Evolutionary conservation across 495 filamentous ascomycete genomes (phyloP).

Genomic region (Podospora bellae-mahoneyi): DNA sequence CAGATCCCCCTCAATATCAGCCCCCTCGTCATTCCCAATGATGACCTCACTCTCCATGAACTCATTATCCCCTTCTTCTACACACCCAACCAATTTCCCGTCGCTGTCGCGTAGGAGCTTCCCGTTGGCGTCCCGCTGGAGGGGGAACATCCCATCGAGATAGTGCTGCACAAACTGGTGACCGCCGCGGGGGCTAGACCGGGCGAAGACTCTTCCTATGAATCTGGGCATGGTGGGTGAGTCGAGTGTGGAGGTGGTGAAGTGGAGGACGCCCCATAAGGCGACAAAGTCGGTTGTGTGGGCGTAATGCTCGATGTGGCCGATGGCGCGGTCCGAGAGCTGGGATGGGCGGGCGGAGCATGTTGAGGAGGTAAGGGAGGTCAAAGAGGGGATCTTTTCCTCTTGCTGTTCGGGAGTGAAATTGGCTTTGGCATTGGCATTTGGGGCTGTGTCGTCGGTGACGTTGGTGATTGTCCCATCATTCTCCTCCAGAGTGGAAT

Average conservation of each 20-base stretch:
- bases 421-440: not conserved
- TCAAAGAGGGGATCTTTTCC: not conserved
- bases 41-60: slow-evolving; percentile 58
- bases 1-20: slow-evolving; percentile 29
- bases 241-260: slow-evolving; percentile 45
- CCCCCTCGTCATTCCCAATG: slow-evolving; percentile 29
- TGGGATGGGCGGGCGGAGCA: slow-evolving; percentile 15
- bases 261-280: slow-evolving; percentile 70
- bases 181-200: slow-evolving; percentile 54
- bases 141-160: slow-evolving; percentile 72
- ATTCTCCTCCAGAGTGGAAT: slow-evolving; percentile 18
- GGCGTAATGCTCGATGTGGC: slow-evolving; percentile 82
- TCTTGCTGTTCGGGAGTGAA: not conserved
- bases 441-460: not conserved
- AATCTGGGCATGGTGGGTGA: slow-evolving; percentile 53
- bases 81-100: slow-evolving; percentile 33
- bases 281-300: slow-evolving; percentile 75
- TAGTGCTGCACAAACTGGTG: slow-evolving; percentile 83
- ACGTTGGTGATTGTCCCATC: not conserved
- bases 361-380: not conserved
- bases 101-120: slow-evolving; percentile 22
- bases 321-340: slow-evolving; percentile 50
- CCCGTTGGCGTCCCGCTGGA: slow-evolving; percentile 35
- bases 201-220: slow-evolving; percentile 72
- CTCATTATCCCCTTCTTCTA: slow-evolving; percentile 35